Evolutionary conservation across 2,329 filamentous ascomycete genomes (phyloP), one percentile per base, ranked within the genome.

Genomic region (Scolecobasidium constrictum): DNA sequence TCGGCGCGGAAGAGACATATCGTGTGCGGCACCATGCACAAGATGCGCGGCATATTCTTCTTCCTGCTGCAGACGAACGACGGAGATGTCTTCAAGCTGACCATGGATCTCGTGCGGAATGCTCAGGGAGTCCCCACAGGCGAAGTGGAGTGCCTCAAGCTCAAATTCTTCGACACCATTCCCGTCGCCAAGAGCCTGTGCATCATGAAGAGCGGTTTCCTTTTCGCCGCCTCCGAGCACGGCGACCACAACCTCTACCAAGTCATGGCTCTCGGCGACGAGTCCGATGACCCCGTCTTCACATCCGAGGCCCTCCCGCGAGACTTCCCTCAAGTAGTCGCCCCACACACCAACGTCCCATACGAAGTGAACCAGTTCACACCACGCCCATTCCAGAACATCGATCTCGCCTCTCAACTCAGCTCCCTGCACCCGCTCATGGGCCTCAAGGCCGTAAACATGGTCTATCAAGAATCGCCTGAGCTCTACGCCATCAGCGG

Each of bases 101-200:
- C 83, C 1, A 79, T 98, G 47, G 87, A 95, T 49, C 90, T 95
- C 79, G 73, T 80, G 7, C 82, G 88, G 52, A 85, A 94, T 52
- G 76, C 81, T 1, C 76, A 83, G 37, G 86, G 83, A 11, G 80
- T 86, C 46, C 70, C 81, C 1, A 90, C 84, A 1, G 83, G 83
- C 21, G 85, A 92, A 56, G 88, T 96, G 2, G 77, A 76, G 53
- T 74, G 80, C 46, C 68, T 98, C 45, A 92, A 86, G 60, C 85
- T 99, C 64, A 95, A 95, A 60, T 98, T 96, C 62, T 98, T 96
- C 53, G 92, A 98, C 55, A 98, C 92, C 0, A 83, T 95, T 3
- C 90, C 93, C 0, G 72, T 94, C 28, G 86, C 88, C 1, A 81
- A 84, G 0, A 93, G 77, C 56, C 73, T 99, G 35, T 86, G 87